These are phyloP conservation scores for Ustilago loliicola DNA, from an alignment of 1,284 basidiomycete species.

Conservation along the genomic window DNA sequence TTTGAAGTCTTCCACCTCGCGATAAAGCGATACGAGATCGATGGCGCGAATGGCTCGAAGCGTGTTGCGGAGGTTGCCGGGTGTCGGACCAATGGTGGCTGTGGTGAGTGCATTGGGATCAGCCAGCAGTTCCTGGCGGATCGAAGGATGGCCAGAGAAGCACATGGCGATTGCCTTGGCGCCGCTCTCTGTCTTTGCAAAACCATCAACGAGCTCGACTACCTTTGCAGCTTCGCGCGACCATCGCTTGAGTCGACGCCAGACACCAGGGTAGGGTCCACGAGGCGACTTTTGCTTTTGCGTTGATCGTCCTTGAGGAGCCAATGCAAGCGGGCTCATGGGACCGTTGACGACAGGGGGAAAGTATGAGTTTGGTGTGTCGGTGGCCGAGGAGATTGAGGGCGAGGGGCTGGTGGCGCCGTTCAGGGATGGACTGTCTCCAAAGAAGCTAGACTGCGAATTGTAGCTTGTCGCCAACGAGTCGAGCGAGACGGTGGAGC, in stretches of 20 bases:
- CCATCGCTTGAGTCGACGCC: slow-evolving; percentile 69
- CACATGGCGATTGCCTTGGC: slow-evolving; percentile 52
- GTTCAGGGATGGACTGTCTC: slow-evolving; percentile 34
- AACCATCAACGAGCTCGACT: slow-evolving; percentile 61
- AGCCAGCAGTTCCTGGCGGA: slow-evolving; percentile 39
- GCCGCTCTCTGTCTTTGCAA: slow-evolving; percentile 57
- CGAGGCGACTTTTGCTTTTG: slow-evolving; percentile 25
- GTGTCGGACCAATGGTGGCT: slow-evolving; percentile 44
- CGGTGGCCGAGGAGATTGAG: slow-evolving; percentile 34
- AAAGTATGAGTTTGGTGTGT: slow-evolving; percentile 49
- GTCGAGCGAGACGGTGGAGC: slow-evolving; percentile 66
- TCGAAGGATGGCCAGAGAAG: slow-evolving; percentile 44
- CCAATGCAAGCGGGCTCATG: slow-evolving; percentile 55
- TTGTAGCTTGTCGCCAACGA: slow-evolving; percentile 68
- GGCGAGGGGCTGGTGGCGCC: slow-evolving; percentile 39
- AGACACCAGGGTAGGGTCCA: slow-evolving; percentile 67
- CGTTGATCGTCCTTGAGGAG: slow-evolving; percentile 23
- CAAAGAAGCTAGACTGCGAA: slow-evolving; percentile 57
- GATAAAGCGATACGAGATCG: slow-evolving; percentile 57
- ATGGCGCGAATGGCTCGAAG: slow-evolving; percentile 57
- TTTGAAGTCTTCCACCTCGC: slow-evolving; percentile 64
- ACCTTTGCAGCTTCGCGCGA: slow-evolving; percentile 67
- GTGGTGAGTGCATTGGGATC: slow-evolving; percentile 25
- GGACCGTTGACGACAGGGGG: slow-evolving; percentile 28
- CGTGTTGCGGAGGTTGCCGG: slow-evolving; percentile 53